Evolutionary conservation across 306 rosid genomes (phyloP), one percentile per base, ranked within the genome.

Genomic region (Lathyrus tuberosus): DNA sequence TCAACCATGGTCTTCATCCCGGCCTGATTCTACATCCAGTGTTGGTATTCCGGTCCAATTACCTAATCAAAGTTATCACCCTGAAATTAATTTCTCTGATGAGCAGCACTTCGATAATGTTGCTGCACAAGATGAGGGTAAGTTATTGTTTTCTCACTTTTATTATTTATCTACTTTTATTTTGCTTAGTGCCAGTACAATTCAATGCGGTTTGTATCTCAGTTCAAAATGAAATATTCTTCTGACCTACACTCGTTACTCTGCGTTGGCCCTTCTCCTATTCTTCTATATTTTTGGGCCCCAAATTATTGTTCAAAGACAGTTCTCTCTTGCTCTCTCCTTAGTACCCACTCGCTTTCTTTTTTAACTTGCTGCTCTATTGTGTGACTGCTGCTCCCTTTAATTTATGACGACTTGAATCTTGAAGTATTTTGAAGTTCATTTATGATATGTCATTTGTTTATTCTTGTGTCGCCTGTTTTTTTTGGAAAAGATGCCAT

Each of bases 91-190:
- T 31, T 82, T 73, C 56, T 62, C 79, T 71, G 80, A 77, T 3
- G 79, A 85, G 69, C 84, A 79, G 60, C 4, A 48, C 47, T 77
- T 85, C 48, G 73, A 78, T 43, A 78, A 66, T 79, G 69, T 81
- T 47, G 74, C 41, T 62, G 75, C 76, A 2, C 81, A 75, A 69
- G 80, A 85, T 53, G 90, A 83, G 53, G 88, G 94, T 88, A 74
- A 74, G 70, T 63, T 33, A 62, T 65, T 33, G 60, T 16, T 72
- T 44, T 46, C 31, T 26, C 38, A 28, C 54, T 75, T 42, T 59
- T 28, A 64, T 20, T 17, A 31, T 20, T 70, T 58, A 5, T 61
- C 22, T 46, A 35, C 75, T 70, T 40, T 54, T 62, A 30, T 64
- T 51, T 53, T 70, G 57, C 63, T 41, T 64, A 73, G 47, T 11